phyloP scores from a whole-genome alignment of 441 rosid genomes.

The Pelargonium myrrhifolium region DNA sequence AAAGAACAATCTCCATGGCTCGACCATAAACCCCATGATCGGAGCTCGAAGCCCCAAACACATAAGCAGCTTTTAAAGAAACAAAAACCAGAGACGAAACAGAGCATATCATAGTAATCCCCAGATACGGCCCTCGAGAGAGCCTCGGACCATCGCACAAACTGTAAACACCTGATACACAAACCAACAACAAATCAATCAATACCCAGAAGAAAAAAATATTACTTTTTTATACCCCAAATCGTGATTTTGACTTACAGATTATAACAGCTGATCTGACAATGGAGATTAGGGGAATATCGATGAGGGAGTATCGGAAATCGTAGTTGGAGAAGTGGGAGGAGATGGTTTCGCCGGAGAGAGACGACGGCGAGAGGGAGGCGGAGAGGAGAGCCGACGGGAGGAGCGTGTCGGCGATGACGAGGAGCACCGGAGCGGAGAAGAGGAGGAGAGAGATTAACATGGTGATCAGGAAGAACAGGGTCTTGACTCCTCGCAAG shows the following conservation, averaged over 20 bases:
- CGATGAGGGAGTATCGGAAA: conserved; percentile 70
- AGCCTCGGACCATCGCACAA: conserved; percentile 72
- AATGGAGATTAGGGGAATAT: conserved; percentile 71
- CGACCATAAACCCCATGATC: conserved; percentile 37
- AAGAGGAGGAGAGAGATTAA: conserved; percentile 63
- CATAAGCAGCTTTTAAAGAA: conserved; percentile 68
- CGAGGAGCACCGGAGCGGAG: conserved; percentile 78
- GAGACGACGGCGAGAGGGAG: conserved; percentile 36
- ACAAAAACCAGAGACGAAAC: conserved; percentile 57
- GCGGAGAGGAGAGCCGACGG: conserved; percentile 77
- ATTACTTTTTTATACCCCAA: too few species aligned
- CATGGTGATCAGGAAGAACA: conserved; percentile 68
- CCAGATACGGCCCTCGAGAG: conserved; percentile 72
- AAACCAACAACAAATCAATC: not conserved
- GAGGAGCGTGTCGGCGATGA: conserved; percentile 60
- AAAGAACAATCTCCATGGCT: conserved; percentile 59
- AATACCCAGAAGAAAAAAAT: not conserved
- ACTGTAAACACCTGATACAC: conserved; percentile 59
- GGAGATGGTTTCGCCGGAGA: conserved; percentile 29
- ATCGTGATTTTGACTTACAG: conserved; percentile 44
- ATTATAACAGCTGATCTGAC: conserved; percentile 69
- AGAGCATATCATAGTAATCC: conserved; percentile 59
- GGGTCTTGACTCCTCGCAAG: conserved; percentile 55
- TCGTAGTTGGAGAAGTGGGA: conserved; percentile 56
- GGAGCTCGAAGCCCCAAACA: conserved; percentile 37